Evolutionary conservation across 1,284 basidiomycete genomes (phyloP).

Genomic region (Sporisorium scitamineum): DNA sequence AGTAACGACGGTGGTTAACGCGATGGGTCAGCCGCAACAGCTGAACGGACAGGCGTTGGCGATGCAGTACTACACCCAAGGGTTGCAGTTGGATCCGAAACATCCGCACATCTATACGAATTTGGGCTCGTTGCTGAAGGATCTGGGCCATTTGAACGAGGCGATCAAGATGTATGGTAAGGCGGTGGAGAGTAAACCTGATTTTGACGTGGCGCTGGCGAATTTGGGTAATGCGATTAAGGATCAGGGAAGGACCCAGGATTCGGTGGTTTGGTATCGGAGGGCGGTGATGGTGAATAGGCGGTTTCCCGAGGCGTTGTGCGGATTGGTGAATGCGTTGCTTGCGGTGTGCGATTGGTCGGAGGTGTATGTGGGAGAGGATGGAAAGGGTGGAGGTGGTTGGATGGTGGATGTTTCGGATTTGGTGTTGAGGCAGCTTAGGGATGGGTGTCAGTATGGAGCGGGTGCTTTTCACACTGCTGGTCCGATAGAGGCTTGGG

Average conservation of each 20-base stretch:
- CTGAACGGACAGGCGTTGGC: constrained; percentile 71
- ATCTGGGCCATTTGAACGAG: constrained; percentile 73
- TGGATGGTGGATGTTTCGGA: constrained; percentile 73
- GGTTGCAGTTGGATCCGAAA: constrained; percentile 73
- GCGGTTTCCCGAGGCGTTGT: constrained; percentile 75
- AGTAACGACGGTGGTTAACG: constrained; percentile 60
- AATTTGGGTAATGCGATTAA: constrained; percentile 76
- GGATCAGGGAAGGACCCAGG: constrained; percentile 72
- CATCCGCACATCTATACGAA: constrained; percentile 77
- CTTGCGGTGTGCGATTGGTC: constrained; percentile 75
- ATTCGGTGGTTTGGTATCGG: constrained; percentile 75
- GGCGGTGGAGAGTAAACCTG: constrained; percentile 74
- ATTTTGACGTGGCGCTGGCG: constrained; percentile 75
- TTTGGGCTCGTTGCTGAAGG: constrained; percentile 76
- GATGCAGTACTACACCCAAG: constrained; percentile 74
- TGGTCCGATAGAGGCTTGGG: constrained; percentile 72
- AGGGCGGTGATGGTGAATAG: constrained; percentile 74
- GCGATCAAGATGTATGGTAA: constrained; percentile 74
- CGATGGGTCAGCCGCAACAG: constrained; percentile 65
- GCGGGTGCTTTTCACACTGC: constrained; percentile 70
- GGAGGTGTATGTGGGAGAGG: constrained; percentile 64
- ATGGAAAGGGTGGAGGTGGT: too few relatives aligned
- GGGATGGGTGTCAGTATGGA: constrained; percentile 71
- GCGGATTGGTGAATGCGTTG: constrained; percentile 74
- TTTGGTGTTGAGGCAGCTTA: constrained; percentile 73